Percentiles rank a stretch among this genome's conserved stretches.
Evolutionary conservation across 306 rosid genomes (phyloP).

Genomic region (Prunus mume): DNA sequence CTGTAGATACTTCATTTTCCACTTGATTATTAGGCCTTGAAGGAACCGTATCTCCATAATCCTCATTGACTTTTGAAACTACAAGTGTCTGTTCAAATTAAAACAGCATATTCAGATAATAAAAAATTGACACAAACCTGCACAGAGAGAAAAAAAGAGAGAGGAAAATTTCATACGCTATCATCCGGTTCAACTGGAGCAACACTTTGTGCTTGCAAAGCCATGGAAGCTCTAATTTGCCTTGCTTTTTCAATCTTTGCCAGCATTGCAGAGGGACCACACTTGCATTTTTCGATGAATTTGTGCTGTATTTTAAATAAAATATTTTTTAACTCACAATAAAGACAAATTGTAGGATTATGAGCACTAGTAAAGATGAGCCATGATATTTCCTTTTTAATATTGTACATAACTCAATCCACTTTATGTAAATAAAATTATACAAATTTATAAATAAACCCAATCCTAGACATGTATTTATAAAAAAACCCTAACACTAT

Average conservation of each 20-base stretch:
- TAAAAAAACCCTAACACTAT: no score
- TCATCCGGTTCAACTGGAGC: slow-evolving; percentile 52
- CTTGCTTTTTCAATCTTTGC: slow-evolving; percentile 87
- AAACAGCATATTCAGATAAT: slow-evolving; percentile 8
- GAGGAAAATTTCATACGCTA: slow-evolving; percentile 44
- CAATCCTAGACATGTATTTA: no score
- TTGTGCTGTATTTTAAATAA: slow-evolving; percentile 60
- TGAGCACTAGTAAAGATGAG: background rate
- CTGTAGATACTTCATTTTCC: slow-evolving; percentile 42
- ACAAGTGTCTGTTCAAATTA: slow-evolving; percentile 46
- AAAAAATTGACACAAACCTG: background rate
- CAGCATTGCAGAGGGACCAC: slow-evolving; percentile 71
- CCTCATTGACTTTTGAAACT: slow-evolving; percentile 55
- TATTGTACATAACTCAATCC: background rate
- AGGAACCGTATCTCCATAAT: slow-evolving; percentile 87
- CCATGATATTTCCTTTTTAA: background rate
- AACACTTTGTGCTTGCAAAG: slow-evolving; percentile 62
- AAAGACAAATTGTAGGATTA: slow-evolving; percentile 22
- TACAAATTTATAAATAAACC: no score
- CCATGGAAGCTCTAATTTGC: slow-evolving; percentile 77
- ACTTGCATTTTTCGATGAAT: slow-evolving; percentile 89
- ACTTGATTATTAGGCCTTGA: slow-evolving; percentile 55
- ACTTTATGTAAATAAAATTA: background rate
- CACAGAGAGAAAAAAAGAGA: background rate
- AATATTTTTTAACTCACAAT: slow-evolving; percentile 26